Percentiles rank a stretch among this genome's conserved stretches.
Conservation (phyloP, 257 asterid species). For the Penstemon newberryi region DNA sequence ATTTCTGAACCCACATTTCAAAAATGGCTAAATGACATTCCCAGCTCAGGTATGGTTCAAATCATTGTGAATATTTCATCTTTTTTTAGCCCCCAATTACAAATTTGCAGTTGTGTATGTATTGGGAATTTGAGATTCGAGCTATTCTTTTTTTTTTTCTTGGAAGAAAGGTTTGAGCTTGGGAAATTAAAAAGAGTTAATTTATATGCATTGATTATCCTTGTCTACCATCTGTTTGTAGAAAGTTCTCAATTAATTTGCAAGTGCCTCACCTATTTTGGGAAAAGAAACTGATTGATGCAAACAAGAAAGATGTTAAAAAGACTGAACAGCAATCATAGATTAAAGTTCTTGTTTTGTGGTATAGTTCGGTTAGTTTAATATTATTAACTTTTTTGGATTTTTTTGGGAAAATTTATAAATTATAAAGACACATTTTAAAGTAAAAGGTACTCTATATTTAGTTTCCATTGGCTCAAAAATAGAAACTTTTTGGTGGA, state of each 20-base stretch:
- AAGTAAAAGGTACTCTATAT: too few relatives aligned
- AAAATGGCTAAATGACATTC: conserved; percentile 76
- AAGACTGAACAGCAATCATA: too few relatives aligned
- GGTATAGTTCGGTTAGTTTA: too few relatives aligned
- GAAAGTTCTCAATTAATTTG: not conserved
- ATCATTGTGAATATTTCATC: not conserved
- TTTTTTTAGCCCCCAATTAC: not conserved
- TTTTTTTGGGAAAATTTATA: not conserved
- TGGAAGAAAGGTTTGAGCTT: conserved; percentile 9
- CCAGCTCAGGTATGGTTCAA: conserved; percentile 66
- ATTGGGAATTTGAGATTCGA: not conserved
- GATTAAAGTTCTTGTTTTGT: too few relatives aligned
- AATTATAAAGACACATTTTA: too few relatives aligned
- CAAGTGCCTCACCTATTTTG: not conserved
- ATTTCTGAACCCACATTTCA: conserved; percentile 74
- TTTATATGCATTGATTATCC: not conserved
- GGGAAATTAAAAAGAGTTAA: not conserved
- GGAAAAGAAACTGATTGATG: not conserved
- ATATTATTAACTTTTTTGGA: not conserved
- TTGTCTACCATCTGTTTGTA: not conserved
- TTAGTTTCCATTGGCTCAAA: not conserved
- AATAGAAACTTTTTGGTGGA: not conserved
- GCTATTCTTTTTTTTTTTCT: not conserved
- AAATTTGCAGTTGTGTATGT: not conserved
- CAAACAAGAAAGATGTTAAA: not conserved